Evolutionary conservation across 148 eudicot species (phyloP).

Genomic region (Arctostaphylos glauca): DNA sequence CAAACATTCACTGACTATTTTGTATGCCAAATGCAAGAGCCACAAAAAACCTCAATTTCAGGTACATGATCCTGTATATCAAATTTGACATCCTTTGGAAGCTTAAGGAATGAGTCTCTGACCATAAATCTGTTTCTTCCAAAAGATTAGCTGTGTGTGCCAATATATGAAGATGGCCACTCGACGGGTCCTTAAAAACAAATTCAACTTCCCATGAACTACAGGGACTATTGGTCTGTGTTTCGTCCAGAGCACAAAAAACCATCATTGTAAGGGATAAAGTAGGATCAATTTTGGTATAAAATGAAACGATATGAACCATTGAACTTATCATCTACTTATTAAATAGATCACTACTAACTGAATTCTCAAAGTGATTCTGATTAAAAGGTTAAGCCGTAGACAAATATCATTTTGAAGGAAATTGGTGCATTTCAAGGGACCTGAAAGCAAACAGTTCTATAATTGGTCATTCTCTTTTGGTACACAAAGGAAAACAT

Average conservation of each 20-base stretch:
- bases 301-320: background rate
- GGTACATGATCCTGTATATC: background rate
- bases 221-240: background rate
- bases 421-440: background rate
- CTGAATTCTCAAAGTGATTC: background rate
- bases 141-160: background rate
- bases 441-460: background rate
- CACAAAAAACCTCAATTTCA: background rate
- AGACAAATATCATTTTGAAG: background rate
- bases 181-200: background rate
- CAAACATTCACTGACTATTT: background rate
- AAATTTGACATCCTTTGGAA: slow-evolving; percentile 11
- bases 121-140: background rate
- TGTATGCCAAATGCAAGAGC: background rate
- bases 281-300: background rate
- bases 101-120: slow-evolving; percentile 1
- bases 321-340: background rate
- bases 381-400: background rate
- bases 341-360: background rate
- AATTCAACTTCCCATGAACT: background rate
- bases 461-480: background rate
- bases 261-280: background rate
- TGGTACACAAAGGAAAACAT: background rate
- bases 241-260: background rate
- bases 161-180: background rate